A percentile compares a stretch with the other conserved stretches of the same genome.
Conservation (phyloP, 2,329 filamentous ascomycete species). For the Mycosphaerella arachidis region DNA sequence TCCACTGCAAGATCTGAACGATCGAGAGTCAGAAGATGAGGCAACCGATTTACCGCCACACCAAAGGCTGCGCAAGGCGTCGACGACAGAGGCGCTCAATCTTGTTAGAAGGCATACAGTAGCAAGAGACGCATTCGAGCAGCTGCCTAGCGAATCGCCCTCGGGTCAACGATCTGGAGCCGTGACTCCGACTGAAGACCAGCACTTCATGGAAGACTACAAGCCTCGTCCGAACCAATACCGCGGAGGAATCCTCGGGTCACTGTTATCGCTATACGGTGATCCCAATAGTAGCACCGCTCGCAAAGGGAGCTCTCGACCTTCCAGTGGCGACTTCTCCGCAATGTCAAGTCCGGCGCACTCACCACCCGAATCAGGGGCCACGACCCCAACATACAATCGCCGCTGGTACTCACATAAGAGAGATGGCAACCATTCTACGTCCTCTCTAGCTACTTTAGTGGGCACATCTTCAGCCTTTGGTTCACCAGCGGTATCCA, state of each 20-base stretch:
- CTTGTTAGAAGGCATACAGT: constrained; percentile 40
- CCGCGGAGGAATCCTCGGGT: constrained; percentile 67
- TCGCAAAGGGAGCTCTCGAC: background rate
- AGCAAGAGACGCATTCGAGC: constrained; percentile 8
- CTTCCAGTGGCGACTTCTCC: background rate
- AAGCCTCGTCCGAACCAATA: constrained; percentile 64
- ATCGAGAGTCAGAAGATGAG: constrained; percentile 17
- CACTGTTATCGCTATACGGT: constrained; percentile 66
- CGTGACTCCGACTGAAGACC: constrained; percentile 45
- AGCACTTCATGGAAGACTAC: constrained; percentile 55
- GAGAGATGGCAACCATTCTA: constrained; percentile 35
- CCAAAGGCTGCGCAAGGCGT: constrained; percentile 25
- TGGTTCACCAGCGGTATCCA: constrained; percentile 37
- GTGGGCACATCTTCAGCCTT: constrained; percentile 44
- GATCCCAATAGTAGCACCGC: constrained; percentile 18
- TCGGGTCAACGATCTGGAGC: constrained; percentile 40
- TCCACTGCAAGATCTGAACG: constrained; percentile 25
- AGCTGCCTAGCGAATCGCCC: constrained; percentile 14
- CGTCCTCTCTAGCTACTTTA: constrained; percentile 41
- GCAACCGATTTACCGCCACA: constrained; percentile 14
- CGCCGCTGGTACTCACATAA: constrained; percentile 35
- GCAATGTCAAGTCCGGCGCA: constrained; percentile 32
- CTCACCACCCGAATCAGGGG: constrained; percentile 42
- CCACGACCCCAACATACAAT: constrained; percentile 36
- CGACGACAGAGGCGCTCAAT: constrained; percentile 41